phyloP scores from a whole-genome alignment of 2,329 filamentous ascomycete genomes.

The Hortaea werneckii region DNA sequence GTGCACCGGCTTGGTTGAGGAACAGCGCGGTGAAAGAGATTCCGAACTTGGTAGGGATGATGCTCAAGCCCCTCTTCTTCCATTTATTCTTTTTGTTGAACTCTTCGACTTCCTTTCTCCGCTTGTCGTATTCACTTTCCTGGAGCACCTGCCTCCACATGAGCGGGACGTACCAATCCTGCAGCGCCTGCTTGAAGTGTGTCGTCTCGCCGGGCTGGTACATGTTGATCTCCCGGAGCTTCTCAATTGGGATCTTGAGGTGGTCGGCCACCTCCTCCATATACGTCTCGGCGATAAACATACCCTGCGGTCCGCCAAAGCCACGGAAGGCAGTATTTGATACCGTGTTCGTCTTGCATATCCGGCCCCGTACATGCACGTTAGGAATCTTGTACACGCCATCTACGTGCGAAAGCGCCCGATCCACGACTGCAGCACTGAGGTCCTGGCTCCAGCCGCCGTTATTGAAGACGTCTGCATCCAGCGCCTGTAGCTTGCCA shows the following conservation, averaged over 20 bases:
- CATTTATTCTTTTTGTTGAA: slow-evolving; percentile 86
- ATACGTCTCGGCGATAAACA: slow-evolving; percentile 85
- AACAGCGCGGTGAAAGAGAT: slow-evolving; percentile 96
- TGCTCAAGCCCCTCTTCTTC: slow-evolving; percentile 80
- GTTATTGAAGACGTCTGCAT: slow-evolving; percentile 85
- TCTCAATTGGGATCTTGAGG: slow-evolving; percentile 72
- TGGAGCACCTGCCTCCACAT: slow-evolving; percentile 87
- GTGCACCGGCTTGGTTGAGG: slow-evolving; percentile 87
- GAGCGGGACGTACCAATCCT: slow-evolving; percentile 89
- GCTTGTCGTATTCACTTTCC: slow-evolving; percentile 61
- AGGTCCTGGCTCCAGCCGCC: slow-evolving; percentile 67
- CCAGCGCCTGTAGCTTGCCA: slow-evolving; percentile 80
- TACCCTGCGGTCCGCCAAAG: slow-evolving; percentile 89
- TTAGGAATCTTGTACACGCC: slow-evolving; percentile 86
- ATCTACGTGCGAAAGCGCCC: slow-evolving; percentile 77
- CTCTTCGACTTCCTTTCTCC: slow-evolving; percentile 58
- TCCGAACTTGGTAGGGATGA: slow-evolving; percentile 94
- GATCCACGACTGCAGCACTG: slow-evolving; percentile 72
- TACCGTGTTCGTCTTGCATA: slow-evolving; percentile 94
- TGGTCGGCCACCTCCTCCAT: slow-evolving; percentile 88
- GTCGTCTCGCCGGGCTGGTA: slow-evolving; percentile 69
- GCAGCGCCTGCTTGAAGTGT: slow-evolving; percentile 80
- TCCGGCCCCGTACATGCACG: slow-evolving; percentile 67
- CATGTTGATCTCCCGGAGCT: slow-evolving; percentile 76
- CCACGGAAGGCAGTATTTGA: slow-evolving; percentile 96